These are phyloP conservation scores for Papiliotrema laurentii DNA, from an alignment of 1,284 basidiomycete species.

Conservation along the genomic window DNA sequence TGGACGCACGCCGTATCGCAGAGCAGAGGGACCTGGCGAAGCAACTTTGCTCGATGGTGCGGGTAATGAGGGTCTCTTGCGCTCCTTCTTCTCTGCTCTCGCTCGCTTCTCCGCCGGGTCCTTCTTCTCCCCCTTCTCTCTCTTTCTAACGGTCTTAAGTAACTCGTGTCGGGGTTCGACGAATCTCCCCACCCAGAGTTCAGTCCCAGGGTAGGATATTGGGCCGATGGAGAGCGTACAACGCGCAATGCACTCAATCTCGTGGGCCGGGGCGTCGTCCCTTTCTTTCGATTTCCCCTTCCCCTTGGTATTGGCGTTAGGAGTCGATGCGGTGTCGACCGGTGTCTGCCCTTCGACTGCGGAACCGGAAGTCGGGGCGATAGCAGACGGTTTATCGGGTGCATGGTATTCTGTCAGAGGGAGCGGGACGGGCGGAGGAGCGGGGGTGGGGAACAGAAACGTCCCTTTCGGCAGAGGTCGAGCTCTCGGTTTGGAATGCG, in stretches of 20 bases:
- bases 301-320: slow-evolving; percentile 1
- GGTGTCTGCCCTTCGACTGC: neutral
- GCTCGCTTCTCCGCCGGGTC: slow-evolving; percentile 1
- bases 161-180: slow-evolving; percentile 27
- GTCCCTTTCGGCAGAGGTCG: slow-evolving; percentile 26
- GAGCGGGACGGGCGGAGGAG: slow-evolving; percentile 23
- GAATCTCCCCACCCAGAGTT: slow-evolving; percentile 44
- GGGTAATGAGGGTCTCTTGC: neutral
- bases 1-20: too few species aligned
- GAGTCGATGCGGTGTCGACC: neutral
- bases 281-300: slow-evolving; percentile 14
- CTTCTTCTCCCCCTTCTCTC: slow-evolving; percentile 10
- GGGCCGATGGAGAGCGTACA: slow-evolving; percentile 38
- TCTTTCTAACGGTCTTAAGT: slow-evolving; percentile 11
- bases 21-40: too few species aligned
- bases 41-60: neutral
- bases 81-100: slow-evolving; percentile 2
- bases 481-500: slow-evolving; percentile 32
- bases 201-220: slow-evolving; percentile 37
- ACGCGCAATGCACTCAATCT: slow-evolving; percentile 42
- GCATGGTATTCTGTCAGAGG: slow-evolving; percentile 28
- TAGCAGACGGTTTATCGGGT: neutral
- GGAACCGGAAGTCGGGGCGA: slow-evolving; percentile 3
- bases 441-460: slow-evolving; percentile 38
- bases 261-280: slow-evolving; percentile 34